Conservation (phyloP, 2,329 filamentous ascomycete species). For the Didymella keratinophila region DNA sequence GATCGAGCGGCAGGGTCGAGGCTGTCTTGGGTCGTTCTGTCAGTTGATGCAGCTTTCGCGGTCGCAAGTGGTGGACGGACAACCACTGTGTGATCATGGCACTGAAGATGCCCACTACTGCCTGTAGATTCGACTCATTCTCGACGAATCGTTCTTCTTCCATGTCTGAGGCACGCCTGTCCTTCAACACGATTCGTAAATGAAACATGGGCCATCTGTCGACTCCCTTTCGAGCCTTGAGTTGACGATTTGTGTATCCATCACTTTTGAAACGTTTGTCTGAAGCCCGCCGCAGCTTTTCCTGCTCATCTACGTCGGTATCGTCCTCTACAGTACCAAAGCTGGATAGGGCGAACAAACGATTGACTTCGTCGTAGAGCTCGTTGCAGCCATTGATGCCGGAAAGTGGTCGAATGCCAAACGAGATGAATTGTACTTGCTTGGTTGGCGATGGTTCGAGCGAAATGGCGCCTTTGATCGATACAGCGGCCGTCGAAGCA, state of each 20-base stretch:
- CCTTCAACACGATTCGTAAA: conserved; percentile 66
- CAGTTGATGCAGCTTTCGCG: conserved; percentile 46
- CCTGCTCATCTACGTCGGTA: conserved; percentile 45
- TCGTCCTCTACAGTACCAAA: conserved; percentile 72
- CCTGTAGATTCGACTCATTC: conserved; percentile 54
- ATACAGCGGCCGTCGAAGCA: conserved; percentile 68
- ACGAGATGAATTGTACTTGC: conserved; percentile 79
- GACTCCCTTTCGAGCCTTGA: conserved; percentile 68
- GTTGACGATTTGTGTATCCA: conserved; percentile 60
- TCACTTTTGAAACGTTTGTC: conserved; percentile 57
- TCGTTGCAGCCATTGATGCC: conserved; percentile 66
- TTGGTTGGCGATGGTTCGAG: conserved; percentile 74
- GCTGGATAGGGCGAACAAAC: conserved; percentile 74
- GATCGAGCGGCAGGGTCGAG: conserved; percentile 5
- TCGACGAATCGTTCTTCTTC: conserved; percentile 35
- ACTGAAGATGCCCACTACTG: conserved; percentile 70
- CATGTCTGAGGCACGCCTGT: conserved; percentile 12
- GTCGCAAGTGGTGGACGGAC: conserved; percentile 72
- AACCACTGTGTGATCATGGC: conserved; percentile 78
- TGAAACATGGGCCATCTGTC: conserved; percentile 92
- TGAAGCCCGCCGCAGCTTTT: conserved; percentile 46
- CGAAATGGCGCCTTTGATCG: conserved; percentile 75
- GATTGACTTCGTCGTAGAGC: conserved; percentile 81
- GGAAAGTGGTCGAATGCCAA: conserved; percentile 74
- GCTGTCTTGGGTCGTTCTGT: conserved; percentile 15